Evolutionary conservation across 441 rosid species (phyloP), one percentile per base, ranked within the genome.

Genomic region (Eugenia klotzschiana): DNA sequence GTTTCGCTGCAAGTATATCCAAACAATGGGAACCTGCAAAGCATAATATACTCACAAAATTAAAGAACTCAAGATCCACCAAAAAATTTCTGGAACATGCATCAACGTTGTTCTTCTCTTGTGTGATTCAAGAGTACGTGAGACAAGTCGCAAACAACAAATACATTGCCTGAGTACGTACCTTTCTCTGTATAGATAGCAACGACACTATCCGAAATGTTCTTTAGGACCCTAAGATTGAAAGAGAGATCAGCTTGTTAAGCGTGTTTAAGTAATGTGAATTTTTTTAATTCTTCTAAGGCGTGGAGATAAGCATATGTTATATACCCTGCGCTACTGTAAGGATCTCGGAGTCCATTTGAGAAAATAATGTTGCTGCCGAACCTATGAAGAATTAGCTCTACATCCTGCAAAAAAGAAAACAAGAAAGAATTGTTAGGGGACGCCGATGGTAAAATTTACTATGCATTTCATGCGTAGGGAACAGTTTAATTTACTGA

Each of bases 1-100:
- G 46, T 4, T 16, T 64, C 22, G 88, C 85, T 46, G 79, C 54
- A 20, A 20, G 41, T 54, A 94, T 84, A 57, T 64, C 77, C 46
- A 64, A 64, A 64, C 77, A 64, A 11, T 64, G 77, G 41, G 25
- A 64, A 64, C 15, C 15, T 64, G 46, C 7, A 33, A 33, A 64
- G 46, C 46, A 64, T 33, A 20, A 20, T 8, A 64, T 46, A 10
- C 74, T 5, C 77, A 33, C 77, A 33, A 37, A 33, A 64, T 64
- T 33, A 64, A 64, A 64, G 25, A 18, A 18, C 11, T 20, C 46
- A 64, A 33, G 77, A 64, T 64, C 46, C 46, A 40, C 2, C 7
- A 7, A 18, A 37, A 29, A 33, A 33, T 20, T 64, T 64, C 23
- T 20, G 46, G 9, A 6, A 4, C 46, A 20, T 64, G 46, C 77